These are phyloP conservation scores for Clitoria ternatea DNA, from an alignment of 306 rosid species.

Conservation along the genomic window DNA sequence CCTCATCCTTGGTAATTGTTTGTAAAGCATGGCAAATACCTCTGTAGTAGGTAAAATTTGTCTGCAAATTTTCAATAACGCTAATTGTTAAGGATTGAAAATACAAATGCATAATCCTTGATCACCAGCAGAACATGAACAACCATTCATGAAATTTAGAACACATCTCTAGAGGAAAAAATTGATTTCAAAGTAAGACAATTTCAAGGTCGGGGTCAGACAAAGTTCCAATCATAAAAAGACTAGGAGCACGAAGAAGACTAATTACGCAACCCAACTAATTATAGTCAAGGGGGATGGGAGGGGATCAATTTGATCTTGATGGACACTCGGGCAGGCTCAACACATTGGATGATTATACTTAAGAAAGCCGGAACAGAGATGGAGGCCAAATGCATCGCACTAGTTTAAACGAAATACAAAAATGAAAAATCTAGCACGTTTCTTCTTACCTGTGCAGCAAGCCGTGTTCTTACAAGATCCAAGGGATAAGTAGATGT, in stretches of 20 bases:
- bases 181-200: slow-evolving; percentile 6
- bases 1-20: slow-evolving; percentile 85
- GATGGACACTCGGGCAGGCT: not conserved
- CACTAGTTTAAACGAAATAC: not conserved
- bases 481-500: slow-evolving; percentile 90
- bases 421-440: not conserved
- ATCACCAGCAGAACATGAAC: not conserved
- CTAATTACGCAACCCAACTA: not conserved
- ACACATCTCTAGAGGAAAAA: not conserved
- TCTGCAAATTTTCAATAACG: slow-evolving; percentile 52
- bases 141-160: not conserved
- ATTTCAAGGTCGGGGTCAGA: not conserved
- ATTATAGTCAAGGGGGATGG: not conserved
- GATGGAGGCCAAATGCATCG: not conserved
- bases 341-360: not conserved
- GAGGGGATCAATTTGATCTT: not conserved
- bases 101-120: not conserved
- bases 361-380: not conserved
- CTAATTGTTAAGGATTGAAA: slow-evolving; percentile 13
- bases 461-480: slow-evolving; percentile 97
- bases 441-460: slow-evolving; percentile 70
- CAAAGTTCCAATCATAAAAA: not conserved
- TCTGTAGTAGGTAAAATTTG: slow-evolving; percentile 65
- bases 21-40: slow-evolving; percentile 78
- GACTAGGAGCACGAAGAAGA: slow-evolving; percentile 13